phyloP scores from a whole-genome alignment of 2,329 filamentous ascomycete genomes.

The Penicillium corylophilum region DNA sequence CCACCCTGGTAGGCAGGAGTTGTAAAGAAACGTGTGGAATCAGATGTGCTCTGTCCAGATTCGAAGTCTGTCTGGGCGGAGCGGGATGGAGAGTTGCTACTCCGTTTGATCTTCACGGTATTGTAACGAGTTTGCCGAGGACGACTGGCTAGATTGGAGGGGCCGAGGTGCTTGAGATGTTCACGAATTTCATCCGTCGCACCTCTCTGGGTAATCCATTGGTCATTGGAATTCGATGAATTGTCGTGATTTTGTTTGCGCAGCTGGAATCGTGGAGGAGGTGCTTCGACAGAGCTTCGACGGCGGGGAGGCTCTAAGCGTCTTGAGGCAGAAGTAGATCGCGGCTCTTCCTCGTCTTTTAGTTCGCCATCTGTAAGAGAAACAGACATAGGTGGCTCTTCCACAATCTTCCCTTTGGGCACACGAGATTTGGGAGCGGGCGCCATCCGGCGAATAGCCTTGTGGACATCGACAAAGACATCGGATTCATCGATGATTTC shows the following conservation, averaged over 20 bases:
- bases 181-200: constrained; percentile 57
- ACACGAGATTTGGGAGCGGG: constrained; percentile 77
- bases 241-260: constrained; percentile 36
- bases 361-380: constrained; percentile 37
- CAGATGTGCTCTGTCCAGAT: constrained; percentile 44
- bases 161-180: constrained; percentile 63
- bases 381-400: constrained; percentile 42
- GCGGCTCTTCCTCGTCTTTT: constrained; percentile 48
- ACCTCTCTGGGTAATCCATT: constrained; percentile 47
- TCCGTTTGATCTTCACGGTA: constrained; percentile 66
- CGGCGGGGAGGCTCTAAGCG: constrained; percentile 27
- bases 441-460: constrained; percentile 85
- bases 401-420: constrained; percentile 56
- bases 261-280: constrained; percentile 42
- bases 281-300: constrained; percentile 36
- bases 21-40: constrained; percentile 29
- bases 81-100: constrained; percentile 36
- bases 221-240: constrained; percentile 27
- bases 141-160: constrained; percentile 61
- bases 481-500: constrained; percentile 99
- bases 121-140: constrained; percentile 62
- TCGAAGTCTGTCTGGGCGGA: constrained; percentile 37
- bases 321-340: constrained; percentile 29
- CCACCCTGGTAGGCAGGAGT: constrained; percentile 49
- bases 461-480: constrained; percentile 97